Evolutionary conservation across 2,329 filamentous ascomycete species (phyloP).

Genomic region (Colletotrichum simmondsii): DNA sequence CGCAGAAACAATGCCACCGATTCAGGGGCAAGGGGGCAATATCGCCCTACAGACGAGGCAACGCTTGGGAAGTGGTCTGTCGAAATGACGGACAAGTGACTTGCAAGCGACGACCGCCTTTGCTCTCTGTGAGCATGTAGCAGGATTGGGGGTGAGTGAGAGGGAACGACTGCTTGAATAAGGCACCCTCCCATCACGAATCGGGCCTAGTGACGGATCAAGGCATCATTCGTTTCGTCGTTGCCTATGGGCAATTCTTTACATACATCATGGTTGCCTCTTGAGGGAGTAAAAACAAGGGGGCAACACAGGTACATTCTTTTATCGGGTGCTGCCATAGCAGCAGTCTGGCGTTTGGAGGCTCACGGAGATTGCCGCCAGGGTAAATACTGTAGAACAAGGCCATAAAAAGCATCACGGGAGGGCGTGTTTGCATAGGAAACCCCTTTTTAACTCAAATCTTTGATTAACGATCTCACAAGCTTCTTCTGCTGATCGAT

Average conservation of each 20-base stretch:
- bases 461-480: slow-evolving; percentile 73
- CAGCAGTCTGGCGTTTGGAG: slow-evolving; percentile 23
- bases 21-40: not conserved
- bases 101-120: slow-evolving; percentile 11
- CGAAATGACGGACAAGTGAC: slow-evolving; percentile 17
- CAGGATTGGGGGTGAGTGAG: too few species aligned
- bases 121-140: not conserved
- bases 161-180: not conserved
- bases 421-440: slow-evolving; percentile 8
- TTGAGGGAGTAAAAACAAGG: not conserved
- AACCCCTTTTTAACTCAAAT: slow-evolving; percentile 54
- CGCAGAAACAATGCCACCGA: not conserved
- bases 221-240: slow-evolving; percentile 2
- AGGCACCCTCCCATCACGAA: not conserved
- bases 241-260: slow-evolving; percentile 8
- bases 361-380: slow-evolving; percentile 10
- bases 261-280: slow-evolving; percentile 4
- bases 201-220: not conserved
- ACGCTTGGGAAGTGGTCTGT: slow-evolving; percentile 27
- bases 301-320: slow-evolving; percentile 8
- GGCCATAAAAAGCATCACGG: slow-evolving; percentile 30
- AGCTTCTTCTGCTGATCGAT: slow-evolving; percentile 77
- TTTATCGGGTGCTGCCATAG: slow-evolving; percentile 1
- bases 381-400: slow-evolving; percentile 29
- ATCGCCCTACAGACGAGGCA: not conserved